A percentile compares a stretch with the other conserved stretches of the same genome.
phyloP scores from a whole-genome alignment of 495 filamentous ascomycete genomes.

The Astrocystis sublimbata region DNA sequence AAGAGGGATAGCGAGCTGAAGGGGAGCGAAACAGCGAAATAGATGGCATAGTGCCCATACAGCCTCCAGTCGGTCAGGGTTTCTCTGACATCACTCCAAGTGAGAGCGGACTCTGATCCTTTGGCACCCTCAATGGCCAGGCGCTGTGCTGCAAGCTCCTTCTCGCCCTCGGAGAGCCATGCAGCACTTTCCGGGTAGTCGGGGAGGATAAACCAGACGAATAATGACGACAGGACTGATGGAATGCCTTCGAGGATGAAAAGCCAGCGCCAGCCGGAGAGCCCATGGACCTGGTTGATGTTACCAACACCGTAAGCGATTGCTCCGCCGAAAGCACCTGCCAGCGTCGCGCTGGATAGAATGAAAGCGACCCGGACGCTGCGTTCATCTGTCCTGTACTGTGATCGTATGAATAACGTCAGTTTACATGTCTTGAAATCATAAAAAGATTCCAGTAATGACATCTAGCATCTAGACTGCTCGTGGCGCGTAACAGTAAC shows the following conservation, averaged over 20 bases:
- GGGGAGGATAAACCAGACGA: conserved; percentile 63
- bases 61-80: conserved; percentile 64
- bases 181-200: conserved; percentile 63
- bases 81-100: conserved; percentile 60
- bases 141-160: conserved; percentile 55
- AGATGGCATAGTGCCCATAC: conserved; percentile 64
- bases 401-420: neutral
- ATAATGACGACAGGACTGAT: conserved; percentile 54
- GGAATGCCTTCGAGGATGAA: conserved; percentile 72
- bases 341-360: conserved; percentile 66
- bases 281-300: conserved; percentile 61
- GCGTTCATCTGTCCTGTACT: conserved; percentile 64
- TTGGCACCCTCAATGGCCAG: conserved; percentile 59
- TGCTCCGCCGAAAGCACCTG: conserved; percentile 70
- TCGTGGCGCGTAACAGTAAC: conserved; percentile 1
- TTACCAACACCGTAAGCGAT: conserved; percentile 67
- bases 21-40: conserved; percentile 66
- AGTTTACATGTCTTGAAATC: neutral
- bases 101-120: conserved; percentile 54
- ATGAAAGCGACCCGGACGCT: conserved; percentile 66
- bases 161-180: conserved; percentile 57
- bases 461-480: neutral
- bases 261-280: conserved; percentile 72
- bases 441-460: neutral
- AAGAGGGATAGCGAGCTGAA: conserved; percentile 71